Percentiles rank a stretch among this genome's conserved stretches.
Conservation (phyloP, 768 basidiomycete species). For the Leccinum sublutescens region DNA sequence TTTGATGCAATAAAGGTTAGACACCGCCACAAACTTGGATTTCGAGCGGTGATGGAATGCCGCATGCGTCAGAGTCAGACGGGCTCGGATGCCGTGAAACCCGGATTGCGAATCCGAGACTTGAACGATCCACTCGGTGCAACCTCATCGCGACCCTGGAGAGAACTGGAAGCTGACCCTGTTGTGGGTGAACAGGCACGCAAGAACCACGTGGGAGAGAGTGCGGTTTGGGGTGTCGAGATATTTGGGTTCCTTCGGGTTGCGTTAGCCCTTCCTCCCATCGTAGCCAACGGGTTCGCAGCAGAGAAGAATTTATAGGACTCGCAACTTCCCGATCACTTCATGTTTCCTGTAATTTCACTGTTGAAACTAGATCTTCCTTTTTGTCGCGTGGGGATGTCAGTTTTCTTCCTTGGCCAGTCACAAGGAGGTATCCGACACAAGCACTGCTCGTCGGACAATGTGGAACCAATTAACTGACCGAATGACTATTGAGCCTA, state of each 20-base stretch:
- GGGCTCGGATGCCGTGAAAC: slow-evolving; percentile 2
- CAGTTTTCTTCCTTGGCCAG: slow-evolving; percentile 6
- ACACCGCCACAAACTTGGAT: slow-evolving; percentile 13
- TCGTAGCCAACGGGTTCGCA: slow-evolving; percentile 9
- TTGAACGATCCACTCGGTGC: slow-evolving; percentile 4
- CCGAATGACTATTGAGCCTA: slow-evolving; percentile 12
- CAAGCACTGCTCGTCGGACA: slow-evolving; percentile 3
- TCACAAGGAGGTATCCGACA: background rate
- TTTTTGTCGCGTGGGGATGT: slow-evolving; percentile 17
- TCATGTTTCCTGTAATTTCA: slow-evolving; percentile 9
- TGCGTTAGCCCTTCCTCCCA: slow-evolving; percentile 16
- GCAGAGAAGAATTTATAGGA: slow-evolving; percentile 11
- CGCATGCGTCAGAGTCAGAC: background rate
- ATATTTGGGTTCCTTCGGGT: slow-evolving; percentile 11
- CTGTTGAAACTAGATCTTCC: slow-evolving; percentile 9
- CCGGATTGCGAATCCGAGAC: slow-evolving; percentile 16
- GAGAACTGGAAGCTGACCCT: slow-evolving; percentile 10
- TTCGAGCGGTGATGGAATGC: background rate
- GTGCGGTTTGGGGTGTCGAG: slow-evolving; percentile 18
- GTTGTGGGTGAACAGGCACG: slow-evolving; percentile 22
- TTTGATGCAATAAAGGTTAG: background rate
- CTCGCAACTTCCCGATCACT: slow-evolving; percentile 23
- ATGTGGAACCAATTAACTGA: slow-evolving; percentile 9
- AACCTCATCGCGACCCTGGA: slow-evolving; percentile 18
- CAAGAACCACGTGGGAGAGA: slow-evolving; percentile 26